Percentiles rank a stretch among this genome's conserved stretches.
phyloP scores from a whole-genome alignment of 768 basidiomycete species.

The Boletus edulis region DNA sequence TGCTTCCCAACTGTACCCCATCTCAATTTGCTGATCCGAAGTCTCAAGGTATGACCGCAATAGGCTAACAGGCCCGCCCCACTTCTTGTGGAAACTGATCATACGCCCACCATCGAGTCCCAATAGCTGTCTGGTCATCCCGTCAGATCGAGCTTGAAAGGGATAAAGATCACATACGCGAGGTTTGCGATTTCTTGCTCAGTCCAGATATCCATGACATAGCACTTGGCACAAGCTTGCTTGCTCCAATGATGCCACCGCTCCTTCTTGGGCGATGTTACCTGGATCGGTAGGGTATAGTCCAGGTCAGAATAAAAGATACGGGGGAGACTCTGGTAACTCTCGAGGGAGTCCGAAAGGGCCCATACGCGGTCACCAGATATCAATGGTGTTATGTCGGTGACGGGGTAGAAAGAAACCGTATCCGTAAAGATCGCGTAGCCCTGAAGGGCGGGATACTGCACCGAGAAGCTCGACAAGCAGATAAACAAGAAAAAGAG shows the following conservation, averaged over 20 bases:
- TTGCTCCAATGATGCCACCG: background rate
- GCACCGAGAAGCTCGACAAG: background rate
- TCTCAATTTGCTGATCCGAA: background rate
- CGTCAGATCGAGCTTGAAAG: background rate
- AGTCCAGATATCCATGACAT: conserved; percentile 2
- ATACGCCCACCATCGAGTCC: background rate
- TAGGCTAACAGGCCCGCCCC: background rate
- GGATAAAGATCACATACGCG: background rate
- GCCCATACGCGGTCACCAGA: background rate
- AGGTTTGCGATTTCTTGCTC: background rate
- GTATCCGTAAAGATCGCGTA: background rate
- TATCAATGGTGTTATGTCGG: background rate
- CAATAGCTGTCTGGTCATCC: background rate
- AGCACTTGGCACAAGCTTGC: background rate
- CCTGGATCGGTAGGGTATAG: background rate
- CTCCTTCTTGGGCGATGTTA: background rate
- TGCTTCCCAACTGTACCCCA: background rate
- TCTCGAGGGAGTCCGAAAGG: background rate
- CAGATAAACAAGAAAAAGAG: background rate
- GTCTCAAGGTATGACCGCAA: background rate
- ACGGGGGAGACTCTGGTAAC: background rate
- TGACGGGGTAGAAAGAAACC: background rate
- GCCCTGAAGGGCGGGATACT: background rate
- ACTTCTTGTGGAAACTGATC: background rate
- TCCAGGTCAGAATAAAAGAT: background rate